phyloP scores from a whole-genome alignment of 495 filamentous ascomycete genomes.

The Podospora fimiseda region DNA sequence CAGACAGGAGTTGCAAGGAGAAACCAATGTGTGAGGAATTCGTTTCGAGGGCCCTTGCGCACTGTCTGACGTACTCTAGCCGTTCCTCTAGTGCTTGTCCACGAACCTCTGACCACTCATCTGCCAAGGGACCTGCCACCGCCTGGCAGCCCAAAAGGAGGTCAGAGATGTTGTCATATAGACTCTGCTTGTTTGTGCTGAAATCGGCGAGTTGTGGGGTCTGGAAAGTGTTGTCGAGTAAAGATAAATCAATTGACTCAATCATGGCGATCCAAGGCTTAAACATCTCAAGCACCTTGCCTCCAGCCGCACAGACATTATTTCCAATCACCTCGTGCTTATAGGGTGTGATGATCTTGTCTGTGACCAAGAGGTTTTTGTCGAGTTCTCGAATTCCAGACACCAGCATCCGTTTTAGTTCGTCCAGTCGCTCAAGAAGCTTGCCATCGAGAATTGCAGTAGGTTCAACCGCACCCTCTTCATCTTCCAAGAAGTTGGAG shows the following conservation, averaged over 20 bases:
- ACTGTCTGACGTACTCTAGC: constrained; percentile 66
- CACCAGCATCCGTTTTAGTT: constrained; percentile 71
- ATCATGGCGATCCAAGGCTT: constrained; percentile 80
- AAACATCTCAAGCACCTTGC: constrained; percentile 76
- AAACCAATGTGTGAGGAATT: constrained; percentile 82
- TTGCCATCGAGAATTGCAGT: constrained; percentile 64
- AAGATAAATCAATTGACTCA: constrained; percentile 79
- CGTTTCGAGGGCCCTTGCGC: constrained; percentile 73
- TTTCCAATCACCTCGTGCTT: constrained; percentile 70
- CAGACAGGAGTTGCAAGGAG: constrained; percentile 77
- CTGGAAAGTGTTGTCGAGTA: constrained; percentile 65
- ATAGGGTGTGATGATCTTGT: constrained; percentile 67
- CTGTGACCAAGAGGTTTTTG: constrained; percentile 66
- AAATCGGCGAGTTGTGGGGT: constrained; percentile 86
- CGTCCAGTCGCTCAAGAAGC: constrained; percentile 76
- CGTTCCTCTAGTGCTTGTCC: constrained; percentile 88
- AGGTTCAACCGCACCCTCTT: constrained; percentile 71
- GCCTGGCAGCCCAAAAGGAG: constrained; percentile 79
- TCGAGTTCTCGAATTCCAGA: constrained; percentile 79
- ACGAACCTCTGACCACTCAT: constrained; percentile 92
- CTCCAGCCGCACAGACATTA: constrained; percentile 63
- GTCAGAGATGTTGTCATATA: constrained; percentile 90
- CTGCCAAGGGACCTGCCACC: constrained; percentile 79
- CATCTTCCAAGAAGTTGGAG: constrained; percentile 77
- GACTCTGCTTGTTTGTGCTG: constrained; percentile 77